These are phyloP conservation scores for Alternaria sp. DNA, from an alignment of 2,329 filamentous ascomycete genomes.

Conservation along the genomic window DNA sequence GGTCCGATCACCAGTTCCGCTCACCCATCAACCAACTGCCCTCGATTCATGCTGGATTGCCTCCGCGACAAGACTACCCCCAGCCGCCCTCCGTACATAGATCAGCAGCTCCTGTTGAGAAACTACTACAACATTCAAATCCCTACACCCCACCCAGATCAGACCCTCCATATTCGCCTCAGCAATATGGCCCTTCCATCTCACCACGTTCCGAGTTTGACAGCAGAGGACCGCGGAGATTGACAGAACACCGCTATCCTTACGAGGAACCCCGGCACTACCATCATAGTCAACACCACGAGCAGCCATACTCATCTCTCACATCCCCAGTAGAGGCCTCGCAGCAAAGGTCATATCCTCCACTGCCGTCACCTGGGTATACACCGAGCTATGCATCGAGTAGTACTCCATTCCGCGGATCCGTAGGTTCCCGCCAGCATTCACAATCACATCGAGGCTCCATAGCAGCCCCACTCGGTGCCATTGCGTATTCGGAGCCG, in stretches of 20 bases:
- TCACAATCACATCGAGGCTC: constrained; percentile 49
- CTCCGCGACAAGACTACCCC: constrained; percentile 40
- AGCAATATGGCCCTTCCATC: constrained; percentile 47
- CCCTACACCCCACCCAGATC: constrained; percentile 52
- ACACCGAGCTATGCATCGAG: constrained; percentile 51
- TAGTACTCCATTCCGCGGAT: constrained; percentile 49
- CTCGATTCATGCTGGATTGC: constrained; percentile 47
- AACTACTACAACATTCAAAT: constrained; percentile 45
- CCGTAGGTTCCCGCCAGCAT: constrained; percentile 48
- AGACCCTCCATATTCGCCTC: constrained; percentile 52
- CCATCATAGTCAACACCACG: constrained; percentile 41
- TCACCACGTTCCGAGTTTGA: constrained; percentile 50
- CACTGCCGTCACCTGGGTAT: constrained; percentile 51
- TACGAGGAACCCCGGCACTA: constrained; percentile 44
- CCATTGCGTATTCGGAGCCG: constrained; percentile 45
- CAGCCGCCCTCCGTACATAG: constrained; percentile 33
- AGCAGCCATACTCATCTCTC: constrained; percentile 48
- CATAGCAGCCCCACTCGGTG: constrained; percentile 41
- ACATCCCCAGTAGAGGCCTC: constrained; percentile 47
- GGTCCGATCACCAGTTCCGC: constrained; percentile 50
- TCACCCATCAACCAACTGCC: constrained; percentile 50
- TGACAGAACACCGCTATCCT: constrained; percentile 44
- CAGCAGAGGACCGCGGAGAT: constrained; percentile 35
- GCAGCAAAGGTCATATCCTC: constrained; percentile 45
- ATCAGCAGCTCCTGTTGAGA: constrained; percentile 47